Percentiles rank a stretch among this genome's conserved stretches.
phyloP scores from a whole-genome alignment of 148 eudicot genomes.

The Amaranthus cruentus region DNA sequence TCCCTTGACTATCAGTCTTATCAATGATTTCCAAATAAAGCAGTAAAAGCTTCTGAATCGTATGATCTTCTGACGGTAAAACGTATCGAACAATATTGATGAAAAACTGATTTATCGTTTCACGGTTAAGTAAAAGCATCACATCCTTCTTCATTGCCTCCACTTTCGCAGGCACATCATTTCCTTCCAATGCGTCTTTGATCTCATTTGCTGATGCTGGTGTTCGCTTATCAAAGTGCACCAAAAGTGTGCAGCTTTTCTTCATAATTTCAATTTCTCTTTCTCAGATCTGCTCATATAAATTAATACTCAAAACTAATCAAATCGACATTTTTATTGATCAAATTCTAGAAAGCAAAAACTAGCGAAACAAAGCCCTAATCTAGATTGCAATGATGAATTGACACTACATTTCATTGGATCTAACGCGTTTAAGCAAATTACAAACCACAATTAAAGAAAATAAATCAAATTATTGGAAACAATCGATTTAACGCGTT shows the following conservation, averaged over 20 bases:
- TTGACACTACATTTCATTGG: conserved; percentile 17
- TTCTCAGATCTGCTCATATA: conserved; percentile 19
- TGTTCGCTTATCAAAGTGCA: conserved; percentile 73
- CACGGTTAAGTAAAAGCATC: conserved; percentile 73
- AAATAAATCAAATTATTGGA: no score
- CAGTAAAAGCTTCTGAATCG: conserved; percentile 61
- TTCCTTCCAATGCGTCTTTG: conserved; percentile 75
- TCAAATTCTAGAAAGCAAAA: background rate
- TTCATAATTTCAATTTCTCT: conserved; percentile 37
- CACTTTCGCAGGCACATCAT: conserved; percentile 52
- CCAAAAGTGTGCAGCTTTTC: conserved; percentile 61
- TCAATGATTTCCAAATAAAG: conserved; percentile 72
- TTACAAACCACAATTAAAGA: no score
- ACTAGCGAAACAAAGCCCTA: conserved; percentile 13
- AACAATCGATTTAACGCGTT: background rate
- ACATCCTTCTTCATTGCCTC: conserved; percentile 80
- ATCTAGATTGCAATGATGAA: background rate
- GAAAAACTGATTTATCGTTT: conserved; percentile 64
- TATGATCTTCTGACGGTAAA: conserved; percentile 72
- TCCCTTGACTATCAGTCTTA: conserved; percentile 70
- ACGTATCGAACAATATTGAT: conserved; percentile 74
- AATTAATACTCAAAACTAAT: no score
- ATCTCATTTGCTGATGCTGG: conserved; percentile 78
- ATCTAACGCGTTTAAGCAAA: background rate
- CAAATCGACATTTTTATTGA: background rate